Percentiles rank a stretch among this genome's conserved stretches.
phyloP scores from a whole-genome alignment of 768 basidiomycete species.

The Macrolepiota dolichaula region DNA sequence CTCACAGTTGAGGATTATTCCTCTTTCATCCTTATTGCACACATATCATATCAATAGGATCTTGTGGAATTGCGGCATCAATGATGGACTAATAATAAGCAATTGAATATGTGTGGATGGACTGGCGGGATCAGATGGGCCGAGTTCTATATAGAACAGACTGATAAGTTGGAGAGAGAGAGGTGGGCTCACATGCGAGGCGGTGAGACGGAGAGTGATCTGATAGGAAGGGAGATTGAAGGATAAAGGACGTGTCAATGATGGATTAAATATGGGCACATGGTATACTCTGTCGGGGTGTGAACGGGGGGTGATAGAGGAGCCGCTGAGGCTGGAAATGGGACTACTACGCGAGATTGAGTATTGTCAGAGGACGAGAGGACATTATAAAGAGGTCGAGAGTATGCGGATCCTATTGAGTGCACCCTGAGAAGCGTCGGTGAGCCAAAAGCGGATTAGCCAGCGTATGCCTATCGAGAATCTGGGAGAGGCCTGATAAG shows the following conservation, averaged over 20 bases:
- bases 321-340: slow-evolving; percentile 2
- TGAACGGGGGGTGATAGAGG: slow-evolving; percentile 10
- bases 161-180: not conserved
- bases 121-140: slow-evolving; percentile 6
- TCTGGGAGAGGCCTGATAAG: slow-evolving; percentile 22
- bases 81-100: slow-evolving; percentile 9
- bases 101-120: not conserved
- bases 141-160: slow-evolving; percentile 10
- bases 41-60: slow-evolving; percentile 12
- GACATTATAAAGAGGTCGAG: too few relatives aligned
- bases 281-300: slow-evolving; percentile 8
- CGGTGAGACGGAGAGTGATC: slow-evolving; percentile 8
- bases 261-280: slow-evolving; percentile 13
- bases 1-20: slow-evolving; percentile 1
- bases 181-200: not conserved
- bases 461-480: slow-evolving; percentile 21
- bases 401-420: slow-evolving; percentile 24
- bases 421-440: slow-evolving; percentile 25
- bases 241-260: slow-evolving; percentile 14
- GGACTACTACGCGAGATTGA: not conserved
- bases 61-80: slow-evolving; percentile 8
- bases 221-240: slow-evolving; percentile 14
- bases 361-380: too few relatives aligned
- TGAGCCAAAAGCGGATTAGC: slow-evolving; percentile 19
- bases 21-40: slow-evolving; percentile 7